These are phyloP conservation scores for Amaranthus hypochondriacus DNA, from an alignment of 148 eudicot genomes.

Conservation along the genomic window DNA sequence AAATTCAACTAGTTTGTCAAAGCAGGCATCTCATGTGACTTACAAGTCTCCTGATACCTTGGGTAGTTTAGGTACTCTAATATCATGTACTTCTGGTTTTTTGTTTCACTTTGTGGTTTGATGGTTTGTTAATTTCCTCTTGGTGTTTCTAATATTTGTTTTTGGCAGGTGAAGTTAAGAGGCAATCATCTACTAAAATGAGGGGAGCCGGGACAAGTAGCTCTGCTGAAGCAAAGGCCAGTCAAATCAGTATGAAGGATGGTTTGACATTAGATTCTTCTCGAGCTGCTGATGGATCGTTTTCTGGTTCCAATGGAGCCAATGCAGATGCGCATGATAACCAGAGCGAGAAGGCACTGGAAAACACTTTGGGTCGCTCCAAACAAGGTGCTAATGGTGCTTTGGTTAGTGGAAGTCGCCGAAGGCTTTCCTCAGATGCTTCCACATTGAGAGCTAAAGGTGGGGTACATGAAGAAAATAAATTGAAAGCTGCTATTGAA, in stretches of 20 bases:
- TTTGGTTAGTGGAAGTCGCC: constrained; percentile 28
- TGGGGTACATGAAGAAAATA: constrained; percentile 44
- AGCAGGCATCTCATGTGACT: constrained; percentile 32
- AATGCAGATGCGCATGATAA: constrained; percentile 32
- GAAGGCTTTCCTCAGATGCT: constrained; percentile 33
- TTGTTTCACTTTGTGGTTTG: not conserved
- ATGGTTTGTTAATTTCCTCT: constrained; percentile 7
- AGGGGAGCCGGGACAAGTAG: constrained; percentile 40
- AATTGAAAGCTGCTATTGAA: constrained; percentile 79
- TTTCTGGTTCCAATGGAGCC: constrained; percentile 31
- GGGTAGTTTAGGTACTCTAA: constrained; percentile 33
- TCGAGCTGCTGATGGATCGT: constrained; percentile 36
- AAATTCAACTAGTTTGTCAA: constrained; percentile 33
- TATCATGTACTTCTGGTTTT: constrained; percentile 1
- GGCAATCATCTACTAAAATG: constrained; percentile 29
- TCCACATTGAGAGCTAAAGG: constrained; percentile 47
- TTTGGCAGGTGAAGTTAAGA: constrained; percentile 56
- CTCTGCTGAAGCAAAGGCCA: constrained; percentile 40
- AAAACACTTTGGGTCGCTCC: constrained; percentile 28
- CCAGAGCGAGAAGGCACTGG: constrained; percentile 43
- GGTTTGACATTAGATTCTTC: constrained; percentile 25
- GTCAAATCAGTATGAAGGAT: constrained; percentile 27
- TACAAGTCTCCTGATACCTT: constrained; percentile 37
- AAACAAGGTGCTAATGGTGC: constrained; percentile 36
- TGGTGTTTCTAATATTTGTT: constrained; percentile 12